Evolutionary conservation across 2,329 filamentous ascomycete genomes (phyloP).

Genomic region (Sodiomyces alkalinus): DNA sequence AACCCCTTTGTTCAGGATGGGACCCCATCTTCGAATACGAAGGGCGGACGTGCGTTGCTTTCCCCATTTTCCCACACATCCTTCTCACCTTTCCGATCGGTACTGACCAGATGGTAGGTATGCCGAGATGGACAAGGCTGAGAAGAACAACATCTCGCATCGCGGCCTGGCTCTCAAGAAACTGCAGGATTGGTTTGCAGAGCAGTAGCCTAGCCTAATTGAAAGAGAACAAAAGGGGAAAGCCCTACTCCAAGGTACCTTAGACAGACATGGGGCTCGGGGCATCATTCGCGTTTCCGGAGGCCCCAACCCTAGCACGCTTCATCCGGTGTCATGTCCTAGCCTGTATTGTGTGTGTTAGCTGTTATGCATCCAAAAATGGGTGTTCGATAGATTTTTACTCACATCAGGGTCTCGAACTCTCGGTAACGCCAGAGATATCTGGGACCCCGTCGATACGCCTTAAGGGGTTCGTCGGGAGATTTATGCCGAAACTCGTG

Average conservation of each 20-base stretch:
- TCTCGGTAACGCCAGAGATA: slow-evolving; percentile 58
- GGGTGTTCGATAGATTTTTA: no score
- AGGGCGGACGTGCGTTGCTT: slow-evolving; percentile 52
- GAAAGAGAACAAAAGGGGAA: no score
- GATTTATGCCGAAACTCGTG: slow-evolving; percentile 26
- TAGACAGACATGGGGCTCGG: no score
- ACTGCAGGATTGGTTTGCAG: slow-evolving; percentile 65
- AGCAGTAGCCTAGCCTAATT: slow-evolving; percentile 10
- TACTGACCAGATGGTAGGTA: slow-evolving; percentile 32
- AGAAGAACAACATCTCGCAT: slow-evolving; percentile 90
- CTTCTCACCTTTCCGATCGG: neutral
- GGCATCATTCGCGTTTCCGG: no score
- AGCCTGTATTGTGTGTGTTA: neutral
- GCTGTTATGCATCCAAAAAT: no score
- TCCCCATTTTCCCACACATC: neutral
- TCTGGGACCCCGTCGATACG: slow-evolving; percentile 54
- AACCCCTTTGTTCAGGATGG: slow-evolving; percentile 51
- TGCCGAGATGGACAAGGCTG: slow-evolving; percentile 81
- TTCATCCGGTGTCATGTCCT: neutral
- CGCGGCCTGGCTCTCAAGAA: slow-evolving; percentile 76
- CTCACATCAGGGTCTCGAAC: slow-evolving; percentile 53
- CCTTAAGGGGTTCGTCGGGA: slow-evolving; percentile 43
- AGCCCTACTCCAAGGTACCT: no score
- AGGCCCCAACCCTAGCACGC: no score
- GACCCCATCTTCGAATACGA: slow-evolving; percentile 92